A percentile compares a stretch with the other conserved stretches of the same genome.
Evolutionary conservation across 2,329 filamentous ascomycete species (phyloP).

Genomic region (Tolypocladium sp.): DNA sequence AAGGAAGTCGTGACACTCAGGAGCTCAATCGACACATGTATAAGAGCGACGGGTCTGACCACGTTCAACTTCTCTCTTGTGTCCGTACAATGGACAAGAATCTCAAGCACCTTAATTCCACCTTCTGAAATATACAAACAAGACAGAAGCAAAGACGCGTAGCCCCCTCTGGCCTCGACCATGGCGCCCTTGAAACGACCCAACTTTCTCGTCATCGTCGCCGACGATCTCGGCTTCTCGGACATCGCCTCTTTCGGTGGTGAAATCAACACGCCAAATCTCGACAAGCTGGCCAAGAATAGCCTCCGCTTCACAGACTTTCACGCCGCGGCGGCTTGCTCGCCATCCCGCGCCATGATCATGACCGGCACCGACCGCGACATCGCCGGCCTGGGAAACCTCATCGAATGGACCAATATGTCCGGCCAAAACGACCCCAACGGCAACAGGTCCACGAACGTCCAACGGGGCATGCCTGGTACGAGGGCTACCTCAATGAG

Average conservation of each 20-base stretch:
- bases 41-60: too few relatives aligned
- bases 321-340: conserved; percentile 56
- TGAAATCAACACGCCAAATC: conserved; percentile 14
- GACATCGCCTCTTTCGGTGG: conserved; percentile 12
- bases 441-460: conserved; percentile 1
- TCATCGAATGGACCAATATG: conserved; percentile 37
- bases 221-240: conserved; percentile 15
- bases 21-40: too few relatives aligned
- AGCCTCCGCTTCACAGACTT: conserved; percentile 53
- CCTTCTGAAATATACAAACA: too few relatives aligned
- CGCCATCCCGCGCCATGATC: conserved; percentile 56
- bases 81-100: too few relatives aligned
- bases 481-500: conserved; percentile 56
- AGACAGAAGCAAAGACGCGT: too few relatives aligned
- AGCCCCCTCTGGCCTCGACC: too few relatives aligned
- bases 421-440: conserved; percentile 6
- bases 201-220: conserved; percentile 15
- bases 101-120: too few relatives aligned
- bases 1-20: too few relatives aligned
- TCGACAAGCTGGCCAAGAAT: conserved; percentile 11
- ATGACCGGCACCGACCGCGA: conserved; percentile 49
- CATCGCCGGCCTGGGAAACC: conserved; percentile 48
- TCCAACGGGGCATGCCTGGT: conserved; percentile 50
- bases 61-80: too few relatives aligned
- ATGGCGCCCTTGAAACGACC: conserved; percentile 1